phyloP scores from a whole-genome alignment of 2,329 filamentous ascomycete species.

The Fusarium duplospermum region DNA sequence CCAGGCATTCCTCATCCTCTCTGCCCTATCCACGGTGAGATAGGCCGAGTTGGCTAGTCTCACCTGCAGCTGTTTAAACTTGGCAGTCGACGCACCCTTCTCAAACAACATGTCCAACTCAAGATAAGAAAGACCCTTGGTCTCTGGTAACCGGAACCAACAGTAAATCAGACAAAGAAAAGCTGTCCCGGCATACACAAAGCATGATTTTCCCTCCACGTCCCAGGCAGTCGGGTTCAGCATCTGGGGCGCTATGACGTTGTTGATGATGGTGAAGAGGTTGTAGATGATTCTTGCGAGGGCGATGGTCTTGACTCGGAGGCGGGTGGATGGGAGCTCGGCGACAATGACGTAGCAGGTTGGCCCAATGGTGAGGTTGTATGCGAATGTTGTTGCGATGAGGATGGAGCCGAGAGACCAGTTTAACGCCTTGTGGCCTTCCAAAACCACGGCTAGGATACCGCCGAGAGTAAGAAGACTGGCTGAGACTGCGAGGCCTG shows the following conservation, averaged over 20 bases:
- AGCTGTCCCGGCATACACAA: conserved; percentile 37
- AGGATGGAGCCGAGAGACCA: conserved; percentile 53
- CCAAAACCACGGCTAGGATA: conserved; percentile 50
- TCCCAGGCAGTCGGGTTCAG: conserved; percentile 44
- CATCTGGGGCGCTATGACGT: conserved; percentile 43
- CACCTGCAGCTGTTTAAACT: conserved; percentile 47
- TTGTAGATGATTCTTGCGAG: conserved; percentile 49
- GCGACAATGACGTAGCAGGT: conserved; percentile 52
- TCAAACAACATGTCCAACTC: conserved; percentile 48
- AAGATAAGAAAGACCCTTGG: conserved; percentile 41
- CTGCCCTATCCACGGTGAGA: conserved; percentile 22
- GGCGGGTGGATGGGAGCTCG: conserved; percentile 54
- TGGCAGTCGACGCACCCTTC: conserved; percentile 37
- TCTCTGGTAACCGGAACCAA: conserved; percentile 45
- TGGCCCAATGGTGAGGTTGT: conserved; percentile 44
- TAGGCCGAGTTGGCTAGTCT: conserved; percentile 34
- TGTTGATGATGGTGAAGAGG: conserved; percentile 40
- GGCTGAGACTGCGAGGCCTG: conserved; percentile 46
- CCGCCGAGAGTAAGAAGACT: conserved; percentile 54
- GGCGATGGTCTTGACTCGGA: conserved; percentile 55
- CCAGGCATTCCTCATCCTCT: conserved; percentile 41
- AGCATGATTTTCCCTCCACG: conserved; percentile 43
- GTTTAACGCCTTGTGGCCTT: conserved; percentile 43
- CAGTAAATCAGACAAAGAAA: conserved; percentile 41
- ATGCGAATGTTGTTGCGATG: conserved; percentile 55